phyloP scores from a whole-genome alignment of 2,329 filamentous ascomycete species.

The Tympanopsis confertula region DNA sequence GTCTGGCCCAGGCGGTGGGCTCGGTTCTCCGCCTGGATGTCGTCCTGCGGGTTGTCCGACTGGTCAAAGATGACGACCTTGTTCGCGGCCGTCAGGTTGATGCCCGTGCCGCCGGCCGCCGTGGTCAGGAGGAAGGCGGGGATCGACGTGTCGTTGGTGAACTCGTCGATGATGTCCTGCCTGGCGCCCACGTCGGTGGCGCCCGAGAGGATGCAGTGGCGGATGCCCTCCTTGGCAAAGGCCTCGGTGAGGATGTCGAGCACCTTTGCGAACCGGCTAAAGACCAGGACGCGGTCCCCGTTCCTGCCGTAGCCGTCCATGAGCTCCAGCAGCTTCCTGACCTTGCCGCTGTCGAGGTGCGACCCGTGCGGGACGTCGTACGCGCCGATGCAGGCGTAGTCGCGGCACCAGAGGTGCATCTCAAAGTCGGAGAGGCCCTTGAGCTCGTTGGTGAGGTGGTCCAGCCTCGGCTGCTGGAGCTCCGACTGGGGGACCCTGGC shows the following conservation, averaged over 20 bases:
- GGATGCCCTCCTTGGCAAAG: slow-evolving; percentile 59
- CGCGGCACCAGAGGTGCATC: slow-evolving; percentile 53
- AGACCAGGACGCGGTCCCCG: slow-evolving; percentile 79
- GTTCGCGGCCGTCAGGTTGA: slow-evolving; percentile 90
- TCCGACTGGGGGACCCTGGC: slow-evolving; percentile 49
- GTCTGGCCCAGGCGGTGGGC: slow-evolving; percentile 91
- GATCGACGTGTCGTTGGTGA: slow-evolving; percentile 64
- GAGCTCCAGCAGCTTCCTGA: slow-evolving; percentile 67
- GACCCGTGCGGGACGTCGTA: slow-evolving; percentile 41
- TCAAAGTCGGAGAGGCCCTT: slow-evolving; percentile 50
- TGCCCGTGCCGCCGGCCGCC: slow-evolving; percentile 88
- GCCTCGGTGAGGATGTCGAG: slow-evolving; percentile 84
- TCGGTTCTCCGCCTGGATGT: slow-evolving; percentile 95
- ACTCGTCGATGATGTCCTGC: slow-evolving; percentile 79
- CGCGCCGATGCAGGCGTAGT: slow-evolving; percentile 39
- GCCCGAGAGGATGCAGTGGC: slow-evolving; percentile 79
- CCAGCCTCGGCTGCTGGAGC: slow-evolving; percentile 36
- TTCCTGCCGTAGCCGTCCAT: slow-evolving; percentile 63
- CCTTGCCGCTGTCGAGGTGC: slow-evolving; percentile 65
- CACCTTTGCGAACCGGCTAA: slow-evolving; percentile 85
- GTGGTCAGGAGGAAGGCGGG: slow-evolving; percentile 89
- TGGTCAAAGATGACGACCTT: slow-evolving; percentile 97
- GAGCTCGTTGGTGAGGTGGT: slow-evolving; percentile 42
- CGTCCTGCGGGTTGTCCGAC: slow-evolving; percentile 95
- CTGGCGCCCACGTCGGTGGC: slow-evolving; percentile 70